Evolutionary conservation across 306 rosid species (phyloP).

Genomic region (Castanea sativa): DNA sequence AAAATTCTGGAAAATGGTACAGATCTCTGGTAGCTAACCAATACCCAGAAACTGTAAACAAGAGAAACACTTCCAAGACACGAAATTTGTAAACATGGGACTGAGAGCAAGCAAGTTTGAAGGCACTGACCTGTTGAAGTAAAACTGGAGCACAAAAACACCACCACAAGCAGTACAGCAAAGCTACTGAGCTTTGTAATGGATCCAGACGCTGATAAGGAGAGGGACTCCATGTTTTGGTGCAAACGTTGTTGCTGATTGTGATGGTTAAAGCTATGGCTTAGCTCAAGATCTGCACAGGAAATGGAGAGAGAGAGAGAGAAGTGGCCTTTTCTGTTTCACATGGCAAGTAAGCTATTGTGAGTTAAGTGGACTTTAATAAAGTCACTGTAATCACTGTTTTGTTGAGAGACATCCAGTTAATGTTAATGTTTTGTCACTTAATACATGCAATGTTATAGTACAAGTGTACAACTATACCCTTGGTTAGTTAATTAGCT

Average conservation of each 20-base stretch:
- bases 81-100: not conserved
- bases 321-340: constrained; percentile 14
- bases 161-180: constrained; percentile 38
- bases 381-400: not conserved
- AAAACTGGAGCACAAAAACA: constrained; percentile 58
- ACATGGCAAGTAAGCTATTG: constrained; percentile 11
- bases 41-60: constrained; percentile 19
- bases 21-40: not conserved
- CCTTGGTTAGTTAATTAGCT: not conserved
- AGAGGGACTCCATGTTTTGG: constrained; percentile 45
- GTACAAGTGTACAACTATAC: not conserved
- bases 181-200: constrained; percentile 39
- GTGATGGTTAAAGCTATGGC: constrained; percentile 12
- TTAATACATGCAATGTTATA: not conserved
- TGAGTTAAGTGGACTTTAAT: constrained; percentile 2
- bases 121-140: constrained; percentile 64
- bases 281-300: constrained; percentile 43
- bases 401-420: not conserved
- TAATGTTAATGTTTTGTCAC: too few relatives aligned
- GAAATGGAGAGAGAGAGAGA: constrained; percentile 18
- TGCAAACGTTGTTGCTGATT: constrained; percentile 30
- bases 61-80: constrained; percentile 3
- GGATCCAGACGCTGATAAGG: constrained; percentile 45
- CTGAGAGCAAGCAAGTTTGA: not conserved
- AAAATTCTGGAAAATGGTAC: not conserved